Evolutionary conservation across 306 rosid species (phyloP), one percentile per base, ranked within the genome.

Genomic region (Trifolium fragiferum): DNA sequence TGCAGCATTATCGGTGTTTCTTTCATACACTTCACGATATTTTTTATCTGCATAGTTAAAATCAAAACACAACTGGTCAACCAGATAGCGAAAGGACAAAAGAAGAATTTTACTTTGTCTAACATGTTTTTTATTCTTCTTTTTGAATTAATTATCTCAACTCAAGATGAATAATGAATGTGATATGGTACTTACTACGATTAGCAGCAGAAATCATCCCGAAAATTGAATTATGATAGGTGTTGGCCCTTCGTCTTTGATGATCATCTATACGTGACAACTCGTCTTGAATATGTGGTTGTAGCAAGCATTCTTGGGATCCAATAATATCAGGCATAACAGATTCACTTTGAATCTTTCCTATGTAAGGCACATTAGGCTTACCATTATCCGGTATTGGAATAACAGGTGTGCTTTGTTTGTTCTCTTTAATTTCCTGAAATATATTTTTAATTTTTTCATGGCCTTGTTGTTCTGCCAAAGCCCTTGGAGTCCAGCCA

Each of bases 401-500:
- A 58, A 20, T 21, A 70, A 4, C 11, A 8, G 53, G 60, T 64
- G 8, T 5, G 25, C 0, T 25, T 33, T 70, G 67, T 67, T 23
- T 75, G 38, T 71, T 35, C 27, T 13, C 75, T 51, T 18, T 13
- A 32, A 15, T 73, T 10, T 59, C 50, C 13, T 70, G 75, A 61
- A 90, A 88, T 30, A 88, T 33, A 9, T 67, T 75, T 33, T 64
- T 74, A 54, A 87, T 85, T 43, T 87, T 87, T 40, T 85, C 89
- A 3, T 84, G 83, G n/a, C 86, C 83, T 50, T 84, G 87, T 12
- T 88, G 82, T 25, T 89, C 92, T 33, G 92, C 88, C 74, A 88
- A 75, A 63, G 15, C 66, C 78, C 83, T 65, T 4, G 93, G 88
- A 51, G 84, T 89, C 92, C 93, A 88, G 25, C 92, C 96, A 38